Conservation (phyloP, 2,329 filamentous ascomycete genomes). For the Aspergillus neotritici region DNA sequence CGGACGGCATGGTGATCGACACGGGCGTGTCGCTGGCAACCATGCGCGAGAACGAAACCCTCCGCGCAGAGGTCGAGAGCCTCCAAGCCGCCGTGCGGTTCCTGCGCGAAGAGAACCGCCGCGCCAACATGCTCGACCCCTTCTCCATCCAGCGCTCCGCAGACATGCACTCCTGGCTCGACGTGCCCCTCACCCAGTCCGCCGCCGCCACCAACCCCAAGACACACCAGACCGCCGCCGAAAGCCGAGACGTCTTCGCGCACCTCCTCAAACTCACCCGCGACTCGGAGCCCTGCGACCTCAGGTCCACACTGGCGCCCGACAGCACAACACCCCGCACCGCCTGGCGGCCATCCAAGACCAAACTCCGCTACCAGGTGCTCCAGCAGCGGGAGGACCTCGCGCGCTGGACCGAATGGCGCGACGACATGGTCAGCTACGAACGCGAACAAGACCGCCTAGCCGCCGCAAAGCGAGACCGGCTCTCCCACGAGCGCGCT, state of each 20-base stretch:
- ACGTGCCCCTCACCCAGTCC: conserved; percentile 31
- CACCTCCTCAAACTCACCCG: conserved; percentile 41
- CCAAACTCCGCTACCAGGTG: conserved; percentile 40
- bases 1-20: conserved; percentile 36
- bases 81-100: conserved; percentile 45
- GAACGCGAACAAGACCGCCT: conserved; percentile 35
- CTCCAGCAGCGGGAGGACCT: conserved; percentile 43
- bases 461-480: conserved; percentile 29
- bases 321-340: conserved; percentile 21
- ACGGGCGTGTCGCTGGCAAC: conserved; percentile 35
- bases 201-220: conserved; percentile 15
- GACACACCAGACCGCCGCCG: conserved; percentile 31
- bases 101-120: conserved; percentile 42
- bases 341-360: conserved; percentile 39
- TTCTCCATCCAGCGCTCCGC: conserved; percentile 38
- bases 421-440: conserved; percentile 35
- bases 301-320: conserved; percentile 30
- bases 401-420: conserved; percentile 43
- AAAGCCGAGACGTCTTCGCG: conserved; percentile 39
- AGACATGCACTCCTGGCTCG: conserved; percentile 41
- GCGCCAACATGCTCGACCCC: conserved; percentile 36
- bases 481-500: conserved; percentile 23
- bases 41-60: conserved; percentile 40
- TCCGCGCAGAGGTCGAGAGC: conserved; percentile 39
- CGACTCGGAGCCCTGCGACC: conserved; percentile 35